A percentile compares a stretch with the other conserved stretches of the same genome.
phyloP scores from a whole-genome alignment of 2,329 filamentous ascomycete genomes.

The Beauveria caledonica region DNA sequence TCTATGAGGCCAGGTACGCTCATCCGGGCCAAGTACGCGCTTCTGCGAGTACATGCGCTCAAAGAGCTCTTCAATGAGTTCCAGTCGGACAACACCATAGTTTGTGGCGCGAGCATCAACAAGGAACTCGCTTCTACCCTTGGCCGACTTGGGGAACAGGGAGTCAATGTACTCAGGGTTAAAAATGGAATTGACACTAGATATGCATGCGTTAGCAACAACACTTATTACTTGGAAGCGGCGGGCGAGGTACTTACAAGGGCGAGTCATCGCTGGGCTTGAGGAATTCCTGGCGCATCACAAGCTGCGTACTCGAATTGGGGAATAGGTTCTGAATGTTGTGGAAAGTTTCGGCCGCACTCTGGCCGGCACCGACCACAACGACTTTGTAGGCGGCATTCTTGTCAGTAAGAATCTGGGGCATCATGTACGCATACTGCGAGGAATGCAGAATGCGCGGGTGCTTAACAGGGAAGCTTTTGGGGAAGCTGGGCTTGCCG shows the following conservation, averaged over 20 bases:
- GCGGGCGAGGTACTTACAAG: slow-evolving; percentile 54
- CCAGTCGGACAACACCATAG: slow-evolving; percentile 88
- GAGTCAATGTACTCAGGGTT: slow-evolving; percentile 77
- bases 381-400: slow-evolving; percentile 62
- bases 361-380: slow-evolving; percentile 84
- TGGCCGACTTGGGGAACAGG: slow-evolving; percentile 60
- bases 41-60: slow-evolving; percentile 81
- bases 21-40: slow-evolving; percentile 58
- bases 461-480: slow-evolving; percentile 58
- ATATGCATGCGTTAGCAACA: slow-evolving; percentile 15
- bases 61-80: slow-evolving; percentile 83
- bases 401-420: slow-evolving; percentile 48
- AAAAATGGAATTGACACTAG: slow-evolving; percentile 92
- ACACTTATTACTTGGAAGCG: neutral
- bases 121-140: slow-evolving; percentile 52
- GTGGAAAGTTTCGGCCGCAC: slow-evolving; percentile 90
- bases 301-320: slow-evolving; percentile 65
- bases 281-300: slow-evolving; percentile 77
- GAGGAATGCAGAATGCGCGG: slow-evolving; percentile 81
- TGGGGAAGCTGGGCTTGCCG: slow-evolving; percentile 61
- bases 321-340: slow-evolving; percentile 78
- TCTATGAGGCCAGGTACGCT: slow-evolving; percentile 70
- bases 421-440: slow-evolving; percentile 63
- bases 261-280: slow-evolving; percentile 92
- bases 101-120: slow-evolving; percentile 75